Evolutionary conservation across 345 rosid species (phyloP).

Genomic region (Rhodamnia argentea): DNA sequence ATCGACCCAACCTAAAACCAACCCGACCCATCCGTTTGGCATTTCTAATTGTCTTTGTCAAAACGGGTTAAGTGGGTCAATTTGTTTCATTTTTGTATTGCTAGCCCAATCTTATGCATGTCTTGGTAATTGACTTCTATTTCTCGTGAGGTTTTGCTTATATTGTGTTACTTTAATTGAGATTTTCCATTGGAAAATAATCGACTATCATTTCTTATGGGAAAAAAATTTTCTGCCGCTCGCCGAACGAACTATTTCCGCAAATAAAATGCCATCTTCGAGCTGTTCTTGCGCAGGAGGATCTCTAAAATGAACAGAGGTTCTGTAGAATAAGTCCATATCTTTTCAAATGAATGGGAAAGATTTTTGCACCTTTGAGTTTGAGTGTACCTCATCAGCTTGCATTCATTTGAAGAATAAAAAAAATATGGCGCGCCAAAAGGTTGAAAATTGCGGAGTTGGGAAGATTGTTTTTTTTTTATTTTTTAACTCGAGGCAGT

Average conservation of each 20-base stretch:
- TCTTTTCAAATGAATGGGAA: background rate
- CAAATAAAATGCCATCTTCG: background rate
- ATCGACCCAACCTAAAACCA: no score
- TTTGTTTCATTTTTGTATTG: no score
- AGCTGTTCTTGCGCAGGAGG: background rate
- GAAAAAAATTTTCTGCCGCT: background rate
- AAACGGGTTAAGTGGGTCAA: no score
- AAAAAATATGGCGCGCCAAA: background rate
- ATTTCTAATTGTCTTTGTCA: no score
- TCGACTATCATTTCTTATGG: background rate
- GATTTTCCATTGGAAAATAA: background rate
- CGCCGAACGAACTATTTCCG: background rate
- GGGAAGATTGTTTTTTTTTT: background rate
- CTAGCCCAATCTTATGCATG: no score
- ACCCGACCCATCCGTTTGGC: no score
- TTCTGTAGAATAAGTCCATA: background rate
- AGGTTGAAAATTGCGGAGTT: background rate
- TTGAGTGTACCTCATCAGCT: background rate
- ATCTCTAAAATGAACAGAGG: background rate
- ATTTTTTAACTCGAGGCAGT: background rate
- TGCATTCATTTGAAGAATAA: background rate
- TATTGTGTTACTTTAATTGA: background rate
- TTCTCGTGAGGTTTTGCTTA: background rate
- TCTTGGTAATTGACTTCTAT: background rate
- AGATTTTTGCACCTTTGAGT: background rate